phyloP scores from a whole-genome alignment of 306 rosid species.

The Ochetophila trinervis region DNA sequence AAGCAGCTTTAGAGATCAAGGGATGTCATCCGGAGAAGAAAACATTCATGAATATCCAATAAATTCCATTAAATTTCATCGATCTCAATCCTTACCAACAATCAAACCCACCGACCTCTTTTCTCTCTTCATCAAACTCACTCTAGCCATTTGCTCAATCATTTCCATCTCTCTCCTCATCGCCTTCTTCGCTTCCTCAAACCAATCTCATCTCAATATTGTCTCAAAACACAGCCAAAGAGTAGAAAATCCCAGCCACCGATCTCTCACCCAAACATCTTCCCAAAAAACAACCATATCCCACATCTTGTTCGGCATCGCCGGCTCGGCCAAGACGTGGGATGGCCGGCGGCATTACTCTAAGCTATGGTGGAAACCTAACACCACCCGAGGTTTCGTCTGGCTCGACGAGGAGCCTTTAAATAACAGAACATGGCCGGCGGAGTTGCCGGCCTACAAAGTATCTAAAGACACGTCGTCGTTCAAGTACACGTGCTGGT shows the following conservation, averaged over 20 bases:
- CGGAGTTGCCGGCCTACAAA: conserved; percentile 30
- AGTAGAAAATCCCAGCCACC: background rate
- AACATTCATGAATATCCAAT: background rate
- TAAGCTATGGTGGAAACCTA: conserved; percentile 53
- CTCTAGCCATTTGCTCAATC: conserved; percentile 21
- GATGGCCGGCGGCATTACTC: conserved; percentile 32
- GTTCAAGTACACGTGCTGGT: conserved; percentile 49
- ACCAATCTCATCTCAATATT: conserved; percentile 6
- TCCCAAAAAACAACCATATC: conserved; percentile 37
- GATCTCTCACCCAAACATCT: background rate
- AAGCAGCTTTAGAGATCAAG: background rate
- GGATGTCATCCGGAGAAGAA: background rate
- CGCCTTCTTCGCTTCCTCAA: conserved; percentile 25
- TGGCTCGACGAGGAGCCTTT: conserved; percentile 42
- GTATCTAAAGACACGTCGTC: conserved; percentile 42
- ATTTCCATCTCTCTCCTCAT: conserved; percentile 31
- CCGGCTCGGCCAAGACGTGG: conserved; percentile 47
- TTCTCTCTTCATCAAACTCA: conserved; percentile 27
- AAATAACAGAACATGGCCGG: conserved; percentile 38
- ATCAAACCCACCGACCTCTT: background rate
- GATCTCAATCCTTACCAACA: background rate
- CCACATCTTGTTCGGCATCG: conserved; percentile 56
- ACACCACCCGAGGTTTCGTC: conserved; percentile 40
- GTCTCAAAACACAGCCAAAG: conserved; percentile 2
- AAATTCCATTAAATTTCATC: background rate